Conservation (phyloP, 2,329 filamentous ascomycete species). For the Ceratocystis harringtonii region DNA sequence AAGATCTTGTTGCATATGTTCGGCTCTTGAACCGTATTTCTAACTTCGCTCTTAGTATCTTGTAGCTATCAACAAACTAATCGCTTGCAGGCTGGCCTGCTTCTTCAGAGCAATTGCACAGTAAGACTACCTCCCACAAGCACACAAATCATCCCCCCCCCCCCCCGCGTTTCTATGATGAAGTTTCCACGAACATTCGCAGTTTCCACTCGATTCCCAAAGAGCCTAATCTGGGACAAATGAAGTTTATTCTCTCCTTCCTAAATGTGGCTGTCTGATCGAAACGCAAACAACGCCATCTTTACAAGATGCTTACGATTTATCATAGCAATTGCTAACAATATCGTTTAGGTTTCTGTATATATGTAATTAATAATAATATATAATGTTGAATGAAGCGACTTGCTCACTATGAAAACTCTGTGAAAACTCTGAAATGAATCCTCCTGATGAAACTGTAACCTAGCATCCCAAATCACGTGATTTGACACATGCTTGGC, state of each 20-base stretch:
- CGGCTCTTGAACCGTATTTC: slow-evolving; percentile 6
- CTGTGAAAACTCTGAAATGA: too few relatives aligned
- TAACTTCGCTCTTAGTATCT: not conserved
- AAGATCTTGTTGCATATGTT: slow-evolving; percentile 16
- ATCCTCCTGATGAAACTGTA: too few relatives aligned
- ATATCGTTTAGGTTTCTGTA: not conserved
- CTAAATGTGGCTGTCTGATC: slow-evolving; percentile 49
- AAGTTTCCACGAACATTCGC: slow-evolving; percentile 66
- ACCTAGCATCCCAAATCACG: too few relatives aligned
- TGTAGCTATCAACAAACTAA: not conserved
- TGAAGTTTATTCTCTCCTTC: slow-evolving; percentile 57
- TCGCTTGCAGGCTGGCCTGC: not conserved
- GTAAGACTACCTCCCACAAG: slow-evolving; percentile 2
- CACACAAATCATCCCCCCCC: not conserved
- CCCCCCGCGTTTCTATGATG: slow-evolving; percentile 39
- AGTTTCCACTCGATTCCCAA: slow-evolving; percentile 72
- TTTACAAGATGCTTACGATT: not conserved
- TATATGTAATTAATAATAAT: too few relatives aligned
- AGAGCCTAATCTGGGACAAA: slow-evolving; percentile 53
- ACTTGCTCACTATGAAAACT: too few relatives aligned
- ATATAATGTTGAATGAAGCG: too few relatives aligned
- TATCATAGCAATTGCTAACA: slow-evolving; percentile 6
- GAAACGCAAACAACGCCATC: slow-evolving; percentile 18
- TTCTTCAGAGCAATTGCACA: not conserved
- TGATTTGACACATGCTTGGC: too few relatives aligned